These are phyloP conservation scores for Calonectria multiphialidica DNA, from an alignment of 2,329 filamentous ascomycete genomes.

Conservation along the genomic window DNA sequence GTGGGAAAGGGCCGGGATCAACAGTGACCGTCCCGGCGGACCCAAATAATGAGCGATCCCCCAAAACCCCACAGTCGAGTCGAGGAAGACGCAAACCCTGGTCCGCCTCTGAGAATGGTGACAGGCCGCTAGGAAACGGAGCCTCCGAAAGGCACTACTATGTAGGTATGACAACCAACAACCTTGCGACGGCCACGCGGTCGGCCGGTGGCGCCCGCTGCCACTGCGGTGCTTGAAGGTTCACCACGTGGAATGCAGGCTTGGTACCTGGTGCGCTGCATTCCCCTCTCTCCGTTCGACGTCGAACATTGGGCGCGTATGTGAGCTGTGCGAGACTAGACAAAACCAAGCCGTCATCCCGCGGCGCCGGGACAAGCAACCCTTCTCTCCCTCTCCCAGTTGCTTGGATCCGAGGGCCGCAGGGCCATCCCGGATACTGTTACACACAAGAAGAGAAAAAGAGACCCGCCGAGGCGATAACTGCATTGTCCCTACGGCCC, in stretches of 20 bases:
- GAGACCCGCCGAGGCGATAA: background rate
- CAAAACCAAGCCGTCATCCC: background rate
- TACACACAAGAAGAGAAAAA: background rate
- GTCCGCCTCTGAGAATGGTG: background rate
- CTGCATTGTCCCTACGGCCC: background rate
- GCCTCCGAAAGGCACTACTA: background rate
- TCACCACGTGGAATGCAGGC: slow-evolving; percentile 1
- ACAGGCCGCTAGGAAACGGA: background rate
- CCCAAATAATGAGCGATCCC: background rate
- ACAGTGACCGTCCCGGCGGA: background rate
- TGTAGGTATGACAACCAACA: background rate
- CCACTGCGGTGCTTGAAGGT: background rate
- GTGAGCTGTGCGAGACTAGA: background rate
- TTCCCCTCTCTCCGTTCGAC: background rate
- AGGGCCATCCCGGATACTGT: background rate
- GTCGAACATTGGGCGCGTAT: background rate
- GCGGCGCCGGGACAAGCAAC: background rate
- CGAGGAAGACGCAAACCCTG: background rate
- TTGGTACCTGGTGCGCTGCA: background rate
- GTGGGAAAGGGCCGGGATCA: background rate
- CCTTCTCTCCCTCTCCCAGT: background rate
- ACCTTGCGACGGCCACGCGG: slow-evolving; percentile 2
- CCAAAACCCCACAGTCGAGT: background rate
- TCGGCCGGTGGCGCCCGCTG: slow-evolving; percentile 2
- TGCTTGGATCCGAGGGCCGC: background rate